Base-by-base conservation (phyloP, 345 rosid species). In the Syzygium oleosum region DNA sequence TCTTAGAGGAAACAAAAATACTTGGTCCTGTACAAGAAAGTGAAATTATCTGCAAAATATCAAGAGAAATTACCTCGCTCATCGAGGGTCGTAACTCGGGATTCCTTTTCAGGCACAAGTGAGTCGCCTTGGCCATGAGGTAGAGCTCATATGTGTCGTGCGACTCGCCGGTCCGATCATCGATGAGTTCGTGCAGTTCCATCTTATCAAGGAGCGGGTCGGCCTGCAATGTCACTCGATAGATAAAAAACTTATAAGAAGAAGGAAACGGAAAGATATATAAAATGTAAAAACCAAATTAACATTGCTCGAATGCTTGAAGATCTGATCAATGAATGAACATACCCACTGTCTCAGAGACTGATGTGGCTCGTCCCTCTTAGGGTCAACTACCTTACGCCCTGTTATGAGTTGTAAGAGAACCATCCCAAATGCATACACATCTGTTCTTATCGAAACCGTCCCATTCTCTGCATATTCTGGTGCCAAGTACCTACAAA, bases 281-380 rank as follows among this genome's bases (percentile, higher is more conserved):
- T 17, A 53, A 34, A 21, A 16, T 22, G 22, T 68, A 34, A 9
- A 46, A 12, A 68, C 46, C 80, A 68, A 68, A 68, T 34, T 68
- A 34, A 68, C 80, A 17, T 9, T 4, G 61, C 61, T 22, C 27
- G 85, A 38, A 58, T 34, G 52, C 17, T 56, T 85, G 80, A 31
- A 84, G 41, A 53, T 54, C 52, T 23, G 23, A 55, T 54, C 34
- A 68, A 68, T 34, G 80, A 68, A 68, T 9, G 51, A 56, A 58
- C 92, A 52, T 92, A 95, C 95, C 97, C 96, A 95, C 58, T 94
- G 94, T 87, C 93, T 87, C 56, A 95, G 87, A 51, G 95, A 92
- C 87, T 88, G 90, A 51, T 88, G 88, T 83, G 90, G 86, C 73
- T 90, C 93, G 31, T 53, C 87, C 41, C 85, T 89, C 56, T 88